Base-by-base conservation (phyloP, 805 yeast species). In the Saccharomyces mikatae region DNA sequence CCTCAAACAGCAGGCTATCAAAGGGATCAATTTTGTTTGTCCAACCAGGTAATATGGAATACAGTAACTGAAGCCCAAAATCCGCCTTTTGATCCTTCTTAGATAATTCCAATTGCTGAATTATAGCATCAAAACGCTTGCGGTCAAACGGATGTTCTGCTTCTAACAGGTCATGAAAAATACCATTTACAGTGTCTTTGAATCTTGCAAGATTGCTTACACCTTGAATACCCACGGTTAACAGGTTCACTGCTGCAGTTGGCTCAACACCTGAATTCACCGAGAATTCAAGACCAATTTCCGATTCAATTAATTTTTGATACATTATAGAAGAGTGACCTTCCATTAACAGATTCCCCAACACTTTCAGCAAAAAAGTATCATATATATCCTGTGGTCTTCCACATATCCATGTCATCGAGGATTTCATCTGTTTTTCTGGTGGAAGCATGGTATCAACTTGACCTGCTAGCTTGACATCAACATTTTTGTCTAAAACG, bases 311-410 rank as follows among this genome's bases (percentile, higher is more conserved):
- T 53, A 94, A 74, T n/a, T 81, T 80, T 69, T 90, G 89, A 69
- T 91, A 89, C 53, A 94, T 76, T 6, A 96, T 92, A 5, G 98
- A 86, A 11, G 94, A 86, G 65, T 92, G 98, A 1, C 98, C 98
- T 66, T 89, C 96, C 60, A 85, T 80, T 32, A 94, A 74, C 52
- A 94, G 73, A 26, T 84, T 80, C 22, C 87, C 81, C 49, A 90
- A 71, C 9, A 90, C 73, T 54, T 84, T 85, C 77, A 90, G 75
- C 48, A 86, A 76, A 67, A 91, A 87, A 0, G 89, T 74, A 52
- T 83, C 85, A 63, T 87, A 86, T 9, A 78, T 76, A 61, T 86
- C 84, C 4, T 74, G 75, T 2, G 97, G 89, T 17, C 78, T 71
- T 6, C 96, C 96, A 58, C 87, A 81, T 58, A 81, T 76, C 98